These are phyloP conservation scores for Penicillium hordei DNA, from an alignment of 2,329 filamentous ascomycete genomes.

Conservation along the genomic window DNA sequence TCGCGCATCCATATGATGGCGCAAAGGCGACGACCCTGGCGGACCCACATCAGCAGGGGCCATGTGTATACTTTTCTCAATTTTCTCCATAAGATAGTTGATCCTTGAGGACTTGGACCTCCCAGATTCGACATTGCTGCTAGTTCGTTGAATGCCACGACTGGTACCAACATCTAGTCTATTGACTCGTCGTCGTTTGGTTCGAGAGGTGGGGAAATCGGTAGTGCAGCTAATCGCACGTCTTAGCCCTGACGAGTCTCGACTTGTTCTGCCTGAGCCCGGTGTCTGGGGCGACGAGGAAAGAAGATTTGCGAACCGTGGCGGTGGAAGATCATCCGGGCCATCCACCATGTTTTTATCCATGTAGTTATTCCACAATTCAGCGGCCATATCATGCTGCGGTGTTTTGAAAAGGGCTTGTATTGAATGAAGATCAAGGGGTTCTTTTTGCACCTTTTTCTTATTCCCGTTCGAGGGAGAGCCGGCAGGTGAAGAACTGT, in stretches of 20 bases:
- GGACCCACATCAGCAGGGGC: conserved; percentile 31
- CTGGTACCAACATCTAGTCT: conserved; percentile 48
- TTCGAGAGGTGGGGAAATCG: conserved; percentile 62
- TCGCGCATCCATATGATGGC: conserved; percentile 33
- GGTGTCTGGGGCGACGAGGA: conserved; percentile 70
- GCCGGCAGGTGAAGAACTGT: conserved; percentile 70
- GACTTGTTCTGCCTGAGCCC: conserved; percentile 43
- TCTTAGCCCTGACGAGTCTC: conserved; percentile 54
- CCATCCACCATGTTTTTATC: conserved; percentile 50
- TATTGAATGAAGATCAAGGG: conserved; percentile 60
- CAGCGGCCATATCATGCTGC: conserved; percentile 68
- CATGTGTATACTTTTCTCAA: conserved; percentile 54
- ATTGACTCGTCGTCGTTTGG: conserved; percentile 64
- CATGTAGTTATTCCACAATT: conserved; percentile 76
- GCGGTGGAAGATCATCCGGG: conserved; percentile 52
- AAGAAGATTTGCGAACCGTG: conserved; percentile 64
- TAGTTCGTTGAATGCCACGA: conserved; percentile 45
- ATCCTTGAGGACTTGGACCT: conserved; percentile 48
- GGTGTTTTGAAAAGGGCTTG: conserved; percentile 63
- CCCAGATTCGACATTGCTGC: conserved; percentile 41
- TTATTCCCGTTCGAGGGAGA: conserved; percentile 58
- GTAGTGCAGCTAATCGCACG: conserved; percentile 68
- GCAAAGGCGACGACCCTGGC: conserved; percentile 47
- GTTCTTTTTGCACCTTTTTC: conserved; percentile 39
- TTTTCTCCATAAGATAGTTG: conserved; percentile 64